phyloP scores from a whole-genome alignment of 2,329 filamentous ascomycete species.

The Fonsecaea monophora region DNA sequence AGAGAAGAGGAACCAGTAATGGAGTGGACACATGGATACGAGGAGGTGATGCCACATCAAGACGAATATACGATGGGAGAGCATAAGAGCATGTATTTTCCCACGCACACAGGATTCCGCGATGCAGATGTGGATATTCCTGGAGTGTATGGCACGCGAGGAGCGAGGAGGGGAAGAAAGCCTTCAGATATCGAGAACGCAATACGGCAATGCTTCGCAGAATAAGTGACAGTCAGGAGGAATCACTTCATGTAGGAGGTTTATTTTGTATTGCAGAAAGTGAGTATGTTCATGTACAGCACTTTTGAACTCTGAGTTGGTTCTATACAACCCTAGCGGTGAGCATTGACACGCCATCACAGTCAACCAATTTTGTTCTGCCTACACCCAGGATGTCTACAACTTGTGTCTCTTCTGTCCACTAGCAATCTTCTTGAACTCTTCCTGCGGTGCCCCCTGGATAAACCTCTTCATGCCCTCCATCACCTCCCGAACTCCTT shows the following conservation, averaged over 20 bases:
- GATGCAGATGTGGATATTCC: neutral
- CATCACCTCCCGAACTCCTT: slow-evolving; percentile 86
- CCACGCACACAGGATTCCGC: neutral
- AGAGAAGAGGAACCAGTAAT: neutral
- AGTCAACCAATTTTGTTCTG: neutral
- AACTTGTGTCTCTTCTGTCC: slow-evolving; percentile 96
- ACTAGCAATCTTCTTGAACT: slow-evolving; percentile 83
- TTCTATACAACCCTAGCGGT: neutral
- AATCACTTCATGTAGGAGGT: neutral
- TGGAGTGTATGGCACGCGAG: neutral
- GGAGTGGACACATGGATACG: no score
- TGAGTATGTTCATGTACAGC: neutral
- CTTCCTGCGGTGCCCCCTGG: slow-evolving; percentile 80
- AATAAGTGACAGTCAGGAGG: neutral
- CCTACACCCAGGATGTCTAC: slow-evolving; percentile 51
- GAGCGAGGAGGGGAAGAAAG: neutral
- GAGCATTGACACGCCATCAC: neutral
- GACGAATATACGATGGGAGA: neutral
- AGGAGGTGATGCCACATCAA: neutral
- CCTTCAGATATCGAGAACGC: neutral
- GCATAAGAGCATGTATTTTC: neutral
- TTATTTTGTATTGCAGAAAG: neutral
- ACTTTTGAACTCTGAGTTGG: neutral
- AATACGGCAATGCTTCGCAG: neutral
- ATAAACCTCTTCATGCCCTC: slow-evolving; percentile 81